phyloP scores from a whole-genome alignment of 495 filamentous ascomycete genomes.

The Pseudotulostoma volvatum region DNA sequence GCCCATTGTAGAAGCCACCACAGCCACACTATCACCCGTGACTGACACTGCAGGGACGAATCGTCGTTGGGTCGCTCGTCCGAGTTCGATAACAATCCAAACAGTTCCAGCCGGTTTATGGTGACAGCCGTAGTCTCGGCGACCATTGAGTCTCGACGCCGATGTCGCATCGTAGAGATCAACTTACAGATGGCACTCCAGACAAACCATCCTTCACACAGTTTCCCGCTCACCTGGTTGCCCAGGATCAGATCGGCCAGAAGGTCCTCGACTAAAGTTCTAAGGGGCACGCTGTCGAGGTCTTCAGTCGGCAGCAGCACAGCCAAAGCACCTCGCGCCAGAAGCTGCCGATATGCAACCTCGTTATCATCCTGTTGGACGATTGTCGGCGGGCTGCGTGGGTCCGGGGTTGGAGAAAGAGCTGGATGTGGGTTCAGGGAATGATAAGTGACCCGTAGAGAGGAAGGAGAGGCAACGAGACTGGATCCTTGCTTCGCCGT shows the following conservation, averaged over 20 bases:
- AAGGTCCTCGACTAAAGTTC: constrained; percentile 66
- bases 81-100: constrained; percentile 25
- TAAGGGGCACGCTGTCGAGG: constrained; percentile 69
- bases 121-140: constrained; percentile 6
- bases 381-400: constrained; percentile 30
- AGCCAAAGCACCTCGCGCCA: constrained; percentile 62
- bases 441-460: constrained; percentile 56
- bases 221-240: constrained; percentile 54
- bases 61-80: constrained; percentile 1
- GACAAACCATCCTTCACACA: constrained; percentile 72
- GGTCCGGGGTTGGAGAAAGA: constrained; percentile 56
- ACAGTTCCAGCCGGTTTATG: constrained; percentile 26
- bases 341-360: constrained; percentile 58
- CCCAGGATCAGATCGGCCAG: constrained; percentile 74
- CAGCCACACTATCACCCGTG: constrained; percentile 30
- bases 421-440: constrained; percentile 64
- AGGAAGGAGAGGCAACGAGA: constrained; percentile 20
- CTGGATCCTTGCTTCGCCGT: constrained; percentile 38
- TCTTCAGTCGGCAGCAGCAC: constrained; percentile 84
- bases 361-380: constrained; percentile 58
- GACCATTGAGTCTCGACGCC: constrained; percentile 7
- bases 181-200: constrained; percentile 64
- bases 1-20: constrained; percentile 55
- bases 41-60: constrained; percentile 12
- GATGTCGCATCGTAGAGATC: constrained; percentile 22